phyloP scores from a whole-genome alignment of 768 basidiomycete species.

The Ramaria sp. region DNA sequence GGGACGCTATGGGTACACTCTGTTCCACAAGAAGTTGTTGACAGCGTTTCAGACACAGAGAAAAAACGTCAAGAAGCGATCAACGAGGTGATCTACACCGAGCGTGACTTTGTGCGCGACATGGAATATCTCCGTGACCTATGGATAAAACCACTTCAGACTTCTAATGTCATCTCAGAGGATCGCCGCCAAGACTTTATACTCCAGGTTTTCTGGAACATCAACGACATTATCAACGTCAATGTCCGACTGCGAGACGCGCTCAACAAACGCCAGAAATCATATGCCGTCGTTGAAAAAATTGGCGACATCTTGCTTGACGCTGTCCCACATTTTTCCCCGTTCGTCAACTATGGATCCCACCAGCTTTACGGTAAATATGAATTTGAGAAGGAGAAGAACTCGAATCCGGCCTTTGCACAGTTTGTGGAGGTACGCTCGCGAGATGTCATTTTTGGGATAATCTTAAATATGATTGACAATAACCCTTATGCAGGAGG shows the following conservation, averaged over 20 bases:
- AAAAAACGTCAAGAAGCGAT: slow-evolving; percentile 97
- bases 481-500: slow-evolving; percentile 37
- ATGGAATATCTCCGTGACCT: slow-evolving; percentile 97
- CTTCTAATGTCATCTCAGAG: slow-evolving; percentile 64
- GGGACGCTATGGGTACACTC: slow-evolving; percentile 94
- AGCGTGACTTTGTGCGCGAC: slow-evolving; percentile 95
- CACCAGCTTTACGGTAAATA: slow-evolving; percentile 98
- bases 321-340: slow-evolving; percentile 74
- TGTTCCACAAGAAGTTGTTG: slow-evolving; percentile 87
- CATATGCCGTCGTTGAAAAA: slow-evolving; percentile 83
- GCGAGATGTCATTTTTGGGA: not conserved
- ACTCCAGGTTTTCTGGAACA: slow-evolving; percentile 96
- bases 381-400: slow-evolving; percentile 99
- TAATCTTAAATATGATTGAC: not conserved
- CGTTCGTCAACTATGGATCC: slow-evolving; percentile 91
- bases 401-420: slow-evolving; percentile 82
- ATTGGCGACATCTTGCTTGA: slow-evolving; percentile 91
- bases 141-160: slow-evolving; percentile 84
- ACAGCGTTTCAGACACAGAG: slow-evolving; percentile 85
- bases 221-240: slow-evolving; percentile 85
- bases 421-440: slow-evolving; percentile 87
- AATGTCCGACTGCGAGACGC: slow-evolving; percentile 89
- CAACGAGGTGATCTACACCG: slow-evolving; percentile 91
- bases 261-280: slow-evolving; percentile 90
- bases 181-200: slow-evolving; percentile 76